Evolutionary conservation across 352 stramenopile genomes (phyloP), one percentile per base, ranked within the genome.

Genomic region (Phytophthora foliorum): DNA sequence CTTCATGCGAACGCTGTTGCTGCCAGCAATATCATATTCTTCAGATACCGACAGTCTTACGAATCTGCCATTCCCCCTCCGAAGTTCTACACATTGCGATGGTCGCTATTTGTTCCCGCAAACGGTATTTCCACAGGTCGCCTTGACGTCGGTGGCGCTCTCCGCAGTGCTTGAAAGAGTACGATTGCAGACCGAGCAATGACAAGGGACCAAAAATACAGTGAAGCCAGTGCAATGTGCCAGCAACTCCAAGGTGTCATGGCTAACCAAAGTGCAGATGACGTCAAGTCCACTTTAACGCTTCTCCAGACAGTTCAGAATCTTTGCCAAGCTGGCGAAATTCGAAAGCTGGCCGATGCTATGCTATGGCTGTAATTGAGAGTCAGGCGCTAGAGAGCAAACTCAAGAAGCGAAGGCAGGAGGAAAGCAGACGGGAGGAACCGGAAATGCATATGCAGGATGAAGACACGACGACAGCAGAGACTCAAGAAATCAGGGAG

Each of bases 91-190:
- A 63, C 52, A 31, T 11, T 34, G 1, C 62, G 53, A 5, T 69
- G 53, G 36, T 64, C 53, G 1, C 14, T 64, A 9, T 27, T 63
- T 17, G 5, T 24, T 9, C 36, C 48, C 7, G 38, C 10, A 10
- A 70, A 70, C 17, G 54, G 55, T 24, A 62, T 68, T 4, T 62
- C 60, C 0, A 56, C 41, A 1, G 60, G 51, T 6, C 50, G 36
- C 4, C 1, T 58, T n/a, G 46, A 64, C 29, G 42, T 57, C 11
- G 17, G 5, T 4, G 27, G 52, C n/a, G 1, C 3, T 4, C 16
- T 70, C 0, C 52, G 48, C 2, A 38, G 24, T 1, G 11, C 24
- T 10, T 55, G 6, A 8, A 16, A 13, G 3, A 57, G 14, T 14
- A 4, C 11, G 2, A 54, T 36, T 6, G 0, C 19, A 39, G 2